Conservation (phyloP, 2,329 filamentous ascomycete genomes). For the Fusarium xylarioides region DNA sequence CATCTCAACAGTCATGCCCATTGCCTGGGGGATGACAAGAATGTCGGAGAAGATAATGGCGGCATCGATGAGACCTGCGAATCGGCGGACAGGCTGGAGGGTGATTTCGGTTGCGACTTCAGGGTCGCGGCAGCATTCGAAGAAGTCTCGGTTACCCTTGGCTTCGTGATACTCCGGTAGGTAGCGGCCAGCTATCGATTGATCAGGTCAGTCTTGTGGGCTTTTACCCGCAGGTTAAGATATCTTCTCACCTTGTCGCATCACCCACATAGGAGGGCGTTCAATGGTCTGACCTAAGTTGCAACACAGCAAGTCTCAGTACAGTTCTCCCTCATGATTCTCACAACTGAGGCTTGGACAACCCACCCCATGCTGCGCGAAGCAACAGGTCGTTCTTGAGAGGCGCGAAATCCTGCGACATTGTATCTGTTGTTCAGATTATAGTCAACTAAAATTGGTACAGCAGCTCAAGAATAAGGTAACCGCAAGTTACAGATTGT, state of each 20-base stretch:
- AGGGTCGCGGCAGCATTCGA: conserved; percentile 93
- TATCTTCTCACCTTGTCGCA: conserved; percentile 85
- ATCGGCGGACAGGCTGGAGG: conserved; percentile 93
- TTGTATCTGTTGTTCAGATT: conserved; percentile 50
- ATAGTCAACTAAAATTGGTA: conserved; percentile 5
- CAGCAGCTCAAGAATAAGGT: neutral
- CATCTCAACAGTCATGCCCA: conserved; percentile 99
- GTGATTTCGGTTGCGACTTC: conserved; percentile 94
- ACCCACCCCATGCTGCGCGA: conserved; percentile 85
- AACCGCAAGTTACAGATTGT: conserved; percentile 16
- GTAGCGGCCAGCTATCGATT: conserved; percentile 82
- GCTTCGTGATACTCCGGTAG: conserved; percentile 97
- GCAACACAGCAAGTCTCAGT: conserved; percentile 34
- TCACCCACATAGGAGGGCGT: conserved; percentile 96
- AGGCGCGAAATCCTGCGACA: conserved; percentile 79
- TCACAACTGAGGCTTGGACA: conserved; percentile 2
- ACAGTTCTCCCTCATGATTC: conserved; percentile 21
- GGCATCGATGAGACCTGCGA: conserved; percentile 87
- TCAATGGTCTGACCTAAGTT: conserved; percentile 83
- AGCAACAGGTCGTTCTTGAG: conserved; percentile 93
- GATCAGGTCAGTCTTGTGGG: conserved; percentile 1
- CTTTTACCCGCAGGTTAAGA: neutral
- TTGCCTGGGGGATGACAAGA: conserved; percentile 94
- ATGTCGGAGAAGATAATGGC: conserved; percentile 99
- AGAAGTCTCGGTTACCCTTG: conserved; percentile 92